Base-by-base conservation (phyloP, 2,329 filamentous ascomycete species). In the Calycina herbarum region DNA sequence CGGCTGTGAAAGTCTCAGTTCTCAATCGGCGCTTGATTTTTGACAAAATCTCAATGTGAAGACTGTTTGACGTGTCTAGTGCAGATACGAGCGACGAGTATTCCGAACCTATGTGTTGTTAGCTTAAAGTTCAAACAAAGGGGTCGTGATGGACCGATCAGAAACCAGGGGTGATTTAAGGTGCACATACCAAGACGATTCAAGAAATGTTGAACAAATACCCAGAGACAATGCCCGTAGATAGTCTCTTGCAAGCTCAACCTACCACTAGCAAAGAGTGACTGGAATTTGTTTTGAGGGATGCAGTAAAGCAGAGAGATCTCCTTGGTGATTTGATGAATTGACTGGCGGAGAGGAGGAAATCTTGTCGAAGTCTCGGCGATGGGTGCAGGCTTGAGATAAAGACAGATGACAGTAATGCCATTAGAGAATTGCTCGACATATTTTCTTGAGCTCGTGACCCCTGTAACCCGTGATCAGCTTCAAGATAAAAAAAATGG, bases 391-490 rank as follows among this genome's bases (percentile, higher is more conserved):
- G 92, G 93, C 71, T 90, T 89, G 67, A 99, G 85, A 79, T 99
- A 99, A 69, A 97, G 87, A 72, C 93, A 97, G 85, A 98, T 96
- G 78, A 98, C 91, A 15, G 93, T 96, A 77, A 97, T 96, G 68
- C 95, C 95, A 78, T 99, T 99, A 75, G 94, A 95, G 83, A 99
- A 99, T 80, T 98, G 95, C 81, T 99, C 92, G 59, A 99, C 91
- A 76, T 99, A 99, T 82, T 99, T 99, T 73, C 95, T 87, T 33
- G 95, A 95, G 75, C 92, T 96, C 1, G 95, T 99, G 68, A 98
- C 86, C 51, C 94, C 94, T 66, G 76, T 97, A 97, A 86, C 96
- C 45, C 38, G 57, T 57, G 40, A 42, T 63, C 15, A 63, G 64
- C 20, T 59, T 35, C 24, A 5, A 15, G 20, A 15, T 31, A 13